Base-by-base conservation (phyloP, 2,329 filamentous ascomycete species). In the Exophiala viscosa region DNA sequence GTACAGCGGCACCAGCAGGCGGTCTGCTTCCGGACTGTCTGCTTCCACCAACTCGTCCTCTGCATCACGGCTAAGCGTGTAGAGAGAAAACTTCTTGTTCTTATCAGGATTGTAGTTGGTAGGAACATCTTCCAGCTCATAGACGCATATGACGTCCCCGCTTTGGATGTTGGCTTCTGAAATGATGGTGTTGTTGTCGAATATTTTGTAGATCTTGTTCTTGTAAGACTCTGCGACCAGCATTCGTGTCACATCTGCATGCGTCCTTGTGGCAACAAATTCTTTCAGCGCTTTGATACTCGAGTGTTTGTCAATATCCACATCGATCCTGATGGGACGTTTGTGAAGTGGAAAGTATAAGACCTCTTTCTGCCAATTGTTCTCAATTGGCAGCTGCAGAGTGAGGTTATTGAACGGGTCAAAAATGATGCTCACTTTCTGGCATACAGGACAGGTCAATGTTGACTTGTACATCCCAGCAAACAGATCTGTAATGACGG, bases 381-480 rank as follows among this genome's bases (percentile, higher is more conserved):
- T 90, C 67, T 93, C 87, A 49, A 96, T 83, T 0, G 93, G 93
- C 32, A 99, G 75, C 52, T 95, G 93, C 18, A 99, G 75, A 0
- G 93, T 96, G 54, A 99, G 74, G 60, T 95, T 93, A 69, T 90
- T 96, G 76, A 95, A 99, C 0, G 93, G 93, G 67, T 99, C 93
- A 66, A 99, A 99, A 0, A 93, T 97, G 64, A 99, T 96, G 80
- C 91, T 96, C 70, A 97, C 87, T 73, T 97, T 99, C 62, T 86
- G 81, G 69, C 93, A 99, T 6, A 80, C 81, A 0, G 93, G 93
- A 66, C 93, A 99, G 58, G 93, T 86, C 58, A 99, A 81, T 0
- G 92, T 97, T 40, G 95, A 97, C 74, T 97, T 96, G 80, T 97
- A 99, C 80, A 97, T 90, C 58, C 93, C 93, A 17, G 90, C 95